Conservation (phyloP, 2,329 filamentous ascomycete genomes). For the Xylariaceae sp. region DNA sequence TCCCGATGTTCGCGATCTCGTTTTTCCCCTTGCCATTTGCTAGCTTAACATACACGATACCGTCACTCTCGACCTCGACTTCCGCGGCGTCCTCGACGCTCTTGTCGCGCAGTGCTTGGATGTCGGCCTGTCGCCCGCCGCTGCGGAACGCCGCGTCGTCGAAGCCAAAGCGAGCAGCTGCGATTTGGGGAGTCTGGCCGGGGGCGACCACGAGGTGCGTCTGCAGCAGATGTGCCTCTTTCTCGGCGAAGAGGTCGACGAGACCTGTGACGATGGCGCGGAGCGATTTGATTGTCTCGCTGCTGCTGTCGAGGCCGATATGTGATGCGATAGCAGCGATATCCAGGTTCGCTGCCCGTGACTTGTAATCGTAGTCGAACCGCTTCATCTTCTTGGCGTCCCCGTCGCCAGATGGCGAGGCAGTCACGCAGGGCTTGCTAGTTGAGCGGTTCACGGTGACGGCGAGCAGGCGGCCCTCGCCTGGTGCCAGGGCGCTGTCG, state of each 20-base stretch:
- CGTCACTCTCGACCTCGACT: constrained; percentile 60
- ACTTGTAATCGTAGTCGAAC: constrained; percentile 60
- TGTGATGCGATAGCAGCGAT: constrained; percentile 42
- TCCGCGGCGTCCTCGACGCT: constrained; percentile 52
- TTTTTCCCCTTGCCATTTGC: constrained; percentile 37
- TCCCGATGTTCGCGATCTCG: constrained; percentile 58
- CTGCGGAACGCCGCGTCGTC: constrained; percentile 66
- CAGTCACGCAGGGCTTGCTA: constrained; percentile 60
- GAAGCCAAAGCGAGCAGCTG: constrained; percentile 57
- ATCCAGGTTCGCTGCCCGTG: constrained; percentile 36
- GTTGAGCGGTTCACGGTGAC: constrained; percentile 62
- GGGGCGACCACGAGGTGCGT: constrained; percentile 42
- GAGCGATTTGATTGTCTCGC: constrained; percentile 36
- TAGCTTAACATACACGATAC: constrained; percentile 73
- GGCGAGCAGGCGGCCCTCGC: constrained; percentile 49
- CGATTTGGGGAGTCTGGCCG: constrained; percentile 35
- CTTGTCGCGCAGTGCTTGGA: constrained; percentile 54
- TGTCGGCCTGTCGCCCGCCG: constrained; percentile 54
- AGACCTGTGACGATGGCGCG: constrained; percentile 50
- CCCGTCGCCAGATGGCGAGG: constrained; percentile 47
- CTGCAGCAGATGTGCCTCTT: constrained; percentile 62
- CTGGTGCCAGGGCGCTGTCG: constrained; percentile 22
- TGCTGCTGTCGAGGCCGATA: constrained; percentile 48
- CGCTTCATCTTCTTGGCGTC: constrained; percentile 44
- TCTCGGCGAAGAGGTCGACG: constrained; percentile 55